A percentile compares a stretch with the other conserved stretches of the same genome.
Evolutionary conservation across 2,329 filamentous ascomycete species (phyloP).

Genomic region (Malbranchea cinnamomea): DNA sequence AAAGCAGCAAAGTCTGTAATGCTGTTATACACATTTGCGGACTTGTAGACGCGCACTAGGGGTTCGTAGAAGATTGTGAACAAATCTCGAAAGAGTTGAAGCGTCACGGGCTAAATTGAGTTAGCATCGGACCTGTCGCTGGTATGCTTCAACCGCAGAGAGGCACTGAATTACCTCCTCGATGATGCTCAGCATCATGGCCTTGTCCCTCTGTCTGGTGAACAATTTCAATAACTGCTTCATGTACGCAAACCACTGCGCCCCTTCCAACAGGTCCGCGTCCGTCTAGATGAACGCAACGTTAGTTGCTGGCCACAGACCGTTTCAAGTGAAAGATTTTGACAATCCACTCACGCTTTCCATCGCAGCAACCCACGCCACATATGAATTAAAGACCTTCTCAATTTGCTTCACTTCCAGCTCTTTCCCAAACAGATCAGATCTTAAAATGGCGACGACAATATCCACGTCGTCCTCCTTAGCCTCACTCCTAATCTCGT

Average conservation of each 20-base stretch:
- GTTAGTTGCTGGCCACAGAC: conserved; percentile 1
- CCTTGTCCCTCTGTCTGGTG: conserved; percentile 82
- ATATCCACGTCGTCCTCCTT: conserved; percentile 62
- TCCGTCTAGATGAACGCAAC: conserved; percentile 38
- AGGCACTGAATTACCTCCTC: conserved; percentile 46
- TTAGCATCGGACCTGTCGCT: conserved; percentile 6
- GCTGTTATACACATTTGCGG: conserved; percentile 92
- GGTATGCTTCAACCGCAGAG: neutral
- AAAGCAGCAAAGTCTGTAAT: conserved; percentile 94
- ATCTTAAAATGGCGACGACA: conserved; percentile 69
- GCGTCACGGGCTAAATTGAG: conserved; percentile 55
- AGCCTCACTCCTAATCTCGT: conserved; percentile 59
- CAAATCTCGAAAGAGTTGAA: conserved; percentile 88
- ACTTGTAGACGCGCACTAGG: conserved; percentile 93
- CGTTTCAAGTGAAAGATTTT: neutral
- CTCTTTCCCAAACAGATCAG: conserved; percentile 57
- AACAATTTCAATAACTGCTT: conserved; percentile 91
- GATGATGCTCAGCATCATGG: conserved; percentile 91
- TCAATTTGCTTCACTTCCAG: conserved; percentile 63
- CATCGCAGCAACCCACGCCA: conserved; percentile 88
- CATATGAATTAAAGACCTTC: conserved; percentile 82
- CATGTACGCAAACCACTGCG: conserved; percentile 81
- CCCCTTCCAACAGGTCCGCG: conserved; percentile 74
- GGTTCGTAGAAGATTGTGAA: conserved; percentile 99
- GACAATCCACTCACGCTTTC: conserved; percentile 49